Evolutionary conservation across 2,329 filamentous ascomycete species (phyloP), one percentile per base, ranked within the genome.

Genomic region (Geosmithia flava): DNA sequence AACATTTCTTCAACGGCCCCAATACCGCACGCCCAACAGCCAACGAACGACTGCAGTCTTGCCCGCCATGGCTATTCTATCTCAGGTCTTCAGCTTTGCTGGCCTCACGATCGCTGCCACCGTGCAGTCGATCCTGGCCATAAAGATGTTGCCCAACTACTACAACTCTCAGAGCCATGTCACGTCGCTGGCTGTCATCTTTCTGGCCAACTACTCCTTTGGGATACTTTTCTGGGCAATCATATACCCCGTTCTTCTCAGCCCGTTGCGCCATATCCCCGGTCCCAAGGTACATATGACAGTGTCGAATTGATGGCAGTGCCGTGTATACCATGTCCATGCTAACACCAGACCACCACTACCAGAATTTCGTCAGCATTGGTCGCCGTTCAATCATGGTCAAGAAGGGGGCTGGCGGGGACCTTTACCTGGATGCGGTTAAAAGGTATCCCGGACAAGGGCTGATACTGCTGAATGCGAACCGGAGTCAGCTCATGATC

Each of bases 131-230:
- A 30, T 59, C 1, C 19, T 63, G 4, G 49, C 53, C 11, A 56
- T 60, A 48, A 65, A 59, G 39, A 19, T 58, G 0, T 53, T 60
- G 29, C 54, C 56, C 1, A 44, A 50, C 3, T 57, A 53, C 20
- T 54, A 54, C 20, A 30, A 39, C 42, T 44, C 48, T 11, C 37
- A 49, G 41, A 56, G 49, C 3, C 53, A 53, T 11, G 11, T 59
- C 1, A 30, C 49, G 11, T 30, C 48, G n/a, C 52, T 52, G 40
- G 19, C 23, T n/a, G 15, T 37, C 15, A 29, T 52, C 11, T 19
- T 52, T 13, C 16, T 49, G 19, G 23, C 23, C 27, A 53, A 52
- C 48, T 51, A 50, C 45, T 41, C 20, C 20, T 27, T 52, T 20
- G 52, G 52, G n/a, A 3, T 46, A 13, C 3, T 52, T 8, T 52